phyloP scores from a whole-genome alignment of 345 rosid genomes.

The Citropsis articulata region DNA sequence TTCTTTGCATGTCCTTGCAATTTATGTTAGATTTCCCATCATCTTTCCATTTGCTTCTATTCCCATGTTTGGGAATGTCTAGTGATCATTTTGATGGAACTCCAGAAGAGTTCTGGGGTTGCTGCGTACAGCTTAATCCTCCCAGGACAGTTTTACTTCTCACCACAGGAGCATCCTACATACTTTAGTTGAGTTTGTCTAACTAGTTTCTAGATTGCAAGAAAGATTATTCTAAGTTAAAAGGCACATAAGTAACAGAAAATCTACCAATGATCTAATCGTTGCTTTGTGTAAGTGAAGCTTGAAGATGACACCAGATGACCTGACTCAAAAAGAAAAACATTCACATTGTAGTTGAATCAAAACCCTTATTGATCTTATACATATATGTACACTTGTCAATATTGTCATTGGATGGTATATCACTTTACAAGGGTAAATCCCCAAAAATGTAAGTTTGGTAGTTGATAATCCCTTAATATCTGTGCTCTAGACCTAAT shows the following conservation, averaged over 20 bases:
- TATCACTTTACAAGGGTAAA: not conserved
- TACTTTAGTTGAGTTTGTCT: too few relatives aligned
- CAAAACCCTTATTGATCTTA: slow-evolving; percentile 10
- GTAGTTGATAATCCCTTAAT: not conserved
- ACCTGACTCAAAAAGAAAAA: not conserved
- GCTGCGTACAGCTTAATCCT: not conserved
- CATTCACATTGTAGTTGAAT: not conserved
- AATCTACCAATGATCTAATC: not conserved
- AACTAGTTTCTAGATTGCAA: not conserved
- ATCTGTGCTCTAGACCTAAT: not conserved
- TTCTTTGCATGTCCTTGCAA: not conserved
- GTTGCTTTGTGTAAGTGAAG: not conserved
- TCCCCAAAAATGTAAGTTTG: not conserved
- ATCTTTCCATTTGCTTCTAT: not conserved
- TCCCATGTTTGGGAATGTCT: not conserved
- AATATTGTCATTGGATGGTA: not conserved
- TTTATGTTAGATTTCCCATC: not conserved
- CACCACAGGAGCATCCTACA: too few relatives aligned
- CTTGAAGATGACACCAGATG: not conserved
- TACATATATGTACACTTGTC: not conserved
- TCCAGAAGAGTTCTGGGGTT: not conserved
- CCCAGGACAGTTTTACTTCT: too few relatives aligned
- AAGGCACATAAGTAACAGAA: not conserved
- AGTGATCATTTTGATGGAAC: not conserved
- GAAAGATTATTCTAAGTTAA: not conserved